Conservation (phyloP, 2,329 filamentous ascomycete species). For the Trichoderma citrinoviride region DNA sequence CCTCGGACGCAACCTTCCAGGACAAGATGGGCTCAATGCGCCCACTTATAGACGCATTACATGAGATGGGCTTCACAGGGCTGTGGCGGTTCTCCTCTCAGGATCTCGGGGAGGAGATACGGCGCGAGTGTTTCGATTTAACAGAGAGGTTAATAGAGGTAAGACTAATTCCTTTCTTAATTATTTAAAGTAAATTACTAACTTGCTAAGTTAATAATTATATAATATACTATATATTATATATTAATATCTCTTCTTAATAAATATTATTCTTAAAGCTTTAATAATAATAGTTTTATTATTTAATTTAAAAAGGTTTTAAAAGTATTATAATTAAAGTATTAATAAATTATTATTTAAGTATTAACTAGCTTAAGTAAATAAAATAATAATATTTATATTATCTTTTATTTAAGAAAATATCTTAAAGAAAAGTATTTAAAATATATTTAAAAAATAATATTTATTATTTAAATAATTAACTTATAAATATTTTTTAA, state of each 20-base stretch:
- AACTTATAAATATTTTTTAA: too few species aligned
- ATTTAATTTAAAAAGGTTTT: too few species aligned
- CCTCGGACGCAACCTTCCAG: slow-evolving; percentile 52
- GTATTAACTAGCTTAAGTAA: too few species aligned
- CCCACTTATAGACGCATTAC: slow-evolving; percentile 52
- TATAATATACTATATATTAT: not conserved
- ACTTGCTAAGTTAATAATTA: not conserved
- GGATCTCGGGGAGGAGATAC: slow-evolving; percentile 47
- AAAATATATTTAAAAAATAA: too few species aligned
- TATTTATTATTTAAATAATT: too few species aligned
- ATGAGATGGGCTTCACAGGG: slow-evolving; percentile 61
- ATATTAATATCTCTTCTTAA: not conserved
- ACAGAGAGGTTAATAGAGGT: slow-evolving; percentile 63
- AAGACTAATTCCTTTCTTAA: slow-evolving; percentile 26
- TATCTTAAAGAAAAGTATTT: too few species aligned
- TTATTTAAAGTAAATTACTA: not conserved
- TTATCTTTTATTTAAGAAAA: not conserved
- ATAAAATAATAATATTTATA: not conserved
- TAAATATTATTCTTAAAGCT: not conserved
- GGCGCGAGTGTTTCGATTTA: slow-evolving; percentile 51
- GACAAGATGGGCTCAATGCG: slow-evolving; percentile 47
- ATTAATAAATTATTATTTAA: not conserved
- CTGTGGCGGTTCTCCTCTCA: slow-evolving; percentile 59
- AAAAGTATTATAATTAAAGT: not conserved
- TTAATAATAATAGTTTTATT: not conserved